phyloP scores from a whole-genome alignment of 495 filamentous ascomycete species.

The Xylaria acuta region DNA sequence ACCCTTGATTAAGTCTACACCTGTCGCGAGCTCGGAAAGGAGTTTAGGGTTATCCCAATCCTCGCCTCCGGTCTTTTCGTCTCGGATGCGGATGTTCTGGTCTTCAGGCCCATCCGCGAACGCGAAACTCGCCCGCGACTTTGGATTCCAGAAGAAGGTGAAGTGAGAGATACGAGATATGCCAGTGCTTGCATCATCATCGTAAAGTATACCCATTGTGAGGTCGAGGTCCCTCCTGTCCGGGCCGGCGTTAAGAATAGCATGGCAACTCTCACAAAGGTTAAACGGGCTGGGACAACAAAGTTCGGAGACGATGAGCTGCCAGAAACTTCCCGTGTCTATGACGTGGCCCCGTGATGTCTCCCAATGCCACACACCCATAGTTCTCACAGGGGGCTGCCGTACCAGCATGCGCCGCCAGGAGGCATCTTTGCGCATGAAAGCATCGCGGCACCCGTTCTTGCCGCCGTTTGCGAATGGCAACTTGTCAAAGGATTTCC shows the following conservation, averaged over 20 bases:
- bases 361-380: background rate
- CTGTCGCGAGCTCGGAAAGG: background rate
- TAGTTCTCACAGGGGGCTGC: background rate
- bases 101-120: background rate
- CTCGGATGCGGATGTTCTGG: background rate
- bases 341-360: background rate
- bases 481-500: background rate
- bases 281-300: background rate
- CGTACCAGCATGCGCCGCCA: background rate
- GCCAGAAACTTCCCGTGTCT: background rate
- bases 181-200: background rate
- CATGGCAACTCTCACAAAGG: background rate
- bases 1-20: background rate
- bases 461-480: background rate
- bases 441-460: background rate
- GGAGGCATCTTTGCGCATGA: background rate
- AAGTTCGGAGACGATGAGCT: background rate
- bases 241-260: background rate
- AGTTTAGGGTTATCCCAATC: background rate
- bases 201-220: background rate
- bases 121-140: background rate
- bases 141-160: background rate
- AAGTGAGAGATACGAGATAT: background rate
- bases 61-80: background rate
- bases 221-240: background rate